Evolutionary conservation across 208 protist species (phyloP).

Genomic region (Crithidia mellificae): DNA sequence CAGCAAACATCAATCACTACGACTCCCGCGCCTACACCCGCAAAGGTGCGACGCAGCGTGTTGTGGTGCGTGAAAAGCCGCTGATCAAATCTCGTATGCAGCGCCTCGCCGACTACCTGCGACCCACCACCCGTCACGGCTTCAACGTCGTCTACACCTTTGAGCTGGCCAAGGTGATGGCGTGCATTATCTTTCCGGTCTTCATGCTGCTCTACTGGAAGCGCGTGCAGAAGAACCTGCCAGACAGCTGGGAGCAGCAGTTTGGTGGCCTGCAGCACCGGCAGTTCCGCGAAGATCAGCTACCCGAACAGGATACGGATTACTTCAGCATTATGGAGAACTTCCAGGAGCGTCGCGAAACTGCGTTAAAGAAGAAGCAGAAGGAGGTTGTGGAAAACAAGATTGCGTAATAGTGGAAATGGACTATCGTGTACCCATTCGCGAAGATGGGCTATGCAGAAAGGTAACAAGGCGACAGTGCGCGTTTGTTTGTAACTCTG

Average conservation of each 20-base stretch:
- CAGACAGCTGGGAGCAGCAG: slow-evolving; percentile 77
- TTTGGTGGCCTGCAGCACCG: slow-evolving; percentile 78
- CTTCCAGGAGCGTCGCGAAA: slow-evolving; percentile 73
- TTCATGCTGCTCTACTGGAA: slow-evolving; percentile 87
- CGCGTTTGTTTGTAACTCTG: too few relatives aligned
- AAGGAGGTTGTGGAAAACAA: slow-evolving; percentile 41
- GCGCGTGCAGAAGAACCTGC: slow-evolving; percentile 63
- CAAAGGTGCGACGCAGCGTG: slow-evolving; percentile 50
- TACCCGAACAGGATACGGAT: slow-evolving; percentile 63
- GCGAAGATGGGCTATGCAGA: too few relatives aligned
- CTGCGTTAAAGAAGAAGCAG: slow-evolving; percentile 69
- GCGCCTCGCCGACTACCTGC: slow-evolving; percentile 60
- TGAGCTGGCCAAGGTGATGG: slow-evolving; percentile 80
- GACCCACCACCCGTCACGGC: slow-evolving; percentile 60
- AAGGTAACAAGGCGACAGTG: too few relatives aligned
- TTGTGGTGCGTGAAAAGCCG: slow-evolving; percentile 82
- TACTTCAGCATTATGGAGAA: slow-evolving; percentile 86
- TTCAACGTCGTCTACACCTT: slow-evolving; percentile 67
- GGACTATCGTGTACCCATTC: too few relatives aligned
- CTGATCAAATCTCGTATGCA: slow-evolving; percentile 75
- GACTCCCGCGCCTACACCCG: slow-evolving; percentile 70
- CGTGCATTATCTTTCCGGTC: slow-evolving; percentile 74
- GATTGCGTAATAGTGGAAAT: slow-evolving; percentile 16
- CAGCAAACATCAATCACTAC: slow-evolving; percentile 68
- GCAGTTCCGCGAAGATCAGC: slow-evolving; percentile 69